Base-by-base conservation (phyloP, 129 eudicot species). In the Ambrosia artemisiifolia region DNA sequence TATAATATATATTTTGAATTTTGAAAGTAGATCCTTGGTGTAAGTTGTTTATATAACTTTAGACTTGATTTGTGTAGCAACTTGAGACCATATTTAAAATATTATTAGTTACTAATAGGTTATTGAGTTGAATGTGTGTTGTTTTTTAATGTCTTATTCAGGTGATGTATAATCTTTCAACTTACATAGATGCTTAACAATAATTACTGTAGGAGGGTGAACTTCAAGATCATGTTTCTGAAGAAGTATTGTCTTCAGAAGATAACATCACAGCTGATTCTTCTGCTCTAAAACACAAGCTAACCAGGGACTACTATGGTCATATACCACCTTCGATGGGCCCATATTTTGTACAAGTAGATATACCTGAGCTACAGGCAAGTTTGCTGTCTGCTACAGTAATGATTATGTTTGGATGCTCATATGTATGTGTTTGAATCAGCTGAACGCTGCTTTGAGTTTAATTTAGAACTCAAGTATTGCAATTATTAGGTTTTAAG, bases 321-420 rank as follows among this genome's bases (percentile, higher is more conserved):
- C 73, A 63, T 83, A 51, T 81, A 76, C 90, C 86, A 12, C 85
- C 83, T 9, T 13, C 76, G 63, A 16, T 75, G 42, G 90, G 85
- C 42, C 74, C 85, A 46, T 83, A 78, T 32, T 76, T 73, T 76
- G 80, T 83, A 38, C 88, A 79, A 19, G 57, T 72, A 66, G 90
- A 82, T 75, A 84, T 79, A 69, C 78, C 78, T 67, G 88, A 87
- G 65, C 83, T 66, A 43, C 90, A 85, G 87, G 88, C 82, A 80
- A 73, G 83, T 77, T 65, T 33, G 72, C 18, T 61, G 38, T 68
- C 11, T 68, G 9, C 6, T 11, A 10, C 20, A 50, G 32, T 34
- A 38, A 47, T 11, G 53, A 38, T 38, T 47, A 47, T 47, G 53
- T 47, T 47, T 47, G 17, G 53, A 46, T 46, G 30, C 2, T 19